phyloP scores from a whole-genome alignment of 179 eudicot genomes.

The Silene coronaria region DNA sequence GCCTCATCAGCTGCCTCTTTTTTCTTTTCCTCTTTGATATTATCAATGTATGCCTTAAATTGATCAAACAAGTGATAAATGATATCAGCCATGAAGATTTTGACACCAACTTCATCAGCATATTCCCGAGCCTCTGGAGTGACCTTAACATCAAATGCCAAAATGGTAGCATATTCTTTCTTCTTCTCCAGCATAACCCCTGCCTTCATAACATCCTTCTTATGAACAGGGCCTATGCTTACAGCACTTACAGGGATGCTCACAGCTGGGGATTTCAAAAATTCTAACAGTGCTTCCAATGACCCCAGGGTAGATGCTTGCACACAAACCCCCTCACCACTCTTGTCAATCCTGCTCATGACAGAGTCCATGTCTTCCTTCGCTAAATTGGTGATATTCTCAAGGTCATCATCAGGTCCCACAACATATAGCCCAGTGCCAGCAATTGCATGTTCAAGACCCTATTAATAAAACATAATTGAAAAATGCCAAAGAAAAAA shows the following conservation, averaged over 20 bases:
- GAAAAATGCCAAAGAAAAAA: not conserved
- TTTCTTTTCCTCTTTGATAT: constrained; percentile 88
- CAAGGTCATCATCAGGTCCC: constrained; percentile 76
- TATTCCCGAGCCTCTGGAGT: constrained; percentile 85
- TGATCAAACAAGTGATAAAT: constrained; percentile 89
- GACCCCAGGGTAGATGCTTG: constrained; percentile 97
- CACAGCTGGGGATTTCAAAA: constrained; percentile 74
- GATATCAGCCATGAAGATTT: constrained; percentile 76
- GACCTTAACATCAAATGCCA: constrained; percentile 95
- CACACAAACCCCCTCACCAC: constrained; percentile 91
- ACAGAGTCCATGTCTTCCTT: constrained; percentile 86
- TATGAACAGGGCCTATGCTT: constrained; percentile 90
- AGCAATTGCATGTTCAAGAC: constrained; percentile 93
- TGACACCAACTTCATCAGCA: constrained; percentile 83
- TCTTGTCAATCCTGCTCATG: constrained; percentile 78
- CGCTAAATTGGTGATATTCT: constrained; percentile 53
- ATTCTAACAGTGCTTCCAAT: constrained; percentile 76
- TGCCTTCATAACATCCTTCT: constrained; percentile 92
- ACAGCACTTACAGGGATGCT: constrained; percentile 92
- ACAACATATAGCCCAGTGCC: constrained; percentile 82
- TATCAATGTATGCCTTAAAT: constrained; percentile 83
- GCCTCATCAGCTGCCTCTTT: constrained; percentile 86
- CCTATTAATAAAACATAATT: constrained; percentile 32
- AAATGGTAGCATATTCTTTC: constrained; percentile 80
- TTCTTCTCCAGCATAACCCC: constrained; percentile 98